Base-by-base conservation (phyloP, 805 yeast genomes). In the Torulaspora quercuum region DNA sequence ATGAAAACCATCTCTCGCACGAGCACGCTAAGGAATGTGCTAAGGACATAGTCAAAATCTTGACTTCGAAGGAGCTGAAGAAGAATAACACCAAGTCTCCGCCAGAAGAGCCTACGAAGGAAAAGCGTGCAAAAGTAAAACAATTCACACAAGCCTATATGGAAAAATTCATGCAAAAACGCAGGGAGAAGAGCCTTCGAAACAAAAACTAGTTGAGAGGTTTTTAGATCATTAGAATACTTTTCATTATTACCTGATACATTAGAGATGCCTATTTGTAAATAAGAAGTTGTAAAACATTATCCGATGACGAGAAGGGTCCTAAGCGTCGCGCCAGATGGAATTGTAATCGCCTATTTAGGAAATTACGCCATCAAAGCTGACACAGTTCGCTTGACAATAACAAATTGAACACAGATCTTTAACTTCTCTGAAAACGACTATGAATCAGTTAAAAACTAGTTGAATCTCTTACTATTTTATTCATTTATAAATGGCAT, bases 1-100 rank as follows among this genome's bases (percentile, higher is more conserved):
- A 67, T 2, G 79, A 77, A 36, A 21, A 46, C 6, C 25, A 30
- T 1, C 67, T 90, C 14, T 88, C 87, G 4, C 78, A 76, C 40
- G 95, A 83, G 4, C 70, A 76, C 38, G 53, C 86, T 34, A 90
- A 89, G 61, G 72, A 72, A 24, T 82, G 88, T 61, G 85, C 95
- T 2, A 74, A 77, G 42, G 95, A 88, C 33, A 76, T 90, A 39
- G 87, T 81, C 4, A 73, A 78, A 45, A 62, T 68, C 0, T 65
- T 92, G 28, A 75, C 79, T 0, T 69, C 71, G 4, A 92, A 90
- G 57, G 97, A 87, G 57, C 43, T 58, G 18, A 61, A 63, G 35
- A 62, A 65, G 8, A 59, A 59, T 34, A 50, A 57, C 7, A 31
- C 46, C 1, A 52, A 37, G 24, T 25, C 49, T 1, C 78, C 80